Evolutionary conservation across 2,329 filamentous ascomycete genomes (phyloP).

Genomic region (Penicillium sp.): DNA sequence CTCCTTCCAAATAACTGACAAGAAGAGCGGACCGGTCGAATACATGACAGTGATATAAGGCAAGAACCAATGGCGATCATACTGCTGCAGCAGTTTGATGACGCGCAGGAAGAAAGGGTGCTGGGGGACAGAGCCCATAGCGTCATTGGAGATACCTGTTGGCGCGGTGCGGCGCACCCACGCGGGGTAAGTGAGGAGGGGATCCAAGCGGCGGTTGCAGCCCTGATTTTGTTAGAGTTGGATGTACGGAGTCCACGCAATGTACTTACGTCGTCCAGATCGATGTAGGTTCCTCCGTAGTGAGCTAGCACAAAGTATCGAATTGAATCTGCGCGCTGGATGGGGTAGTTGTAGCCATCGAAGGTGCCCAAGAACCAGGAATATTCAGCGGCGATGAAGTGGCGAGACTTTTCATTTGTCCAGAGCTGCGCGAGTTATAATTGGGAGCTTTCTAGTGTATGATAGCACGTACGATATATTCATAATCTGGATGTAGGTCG

Average conservation of each 20-base stretch:
- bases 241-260: too few relatives aligned
- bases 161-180: conserved; percentile 70
- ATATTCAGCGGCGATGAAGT: conserved; percentile 71
- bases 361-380: conserved; percentile 75
- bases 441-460: too few relatives aligned
- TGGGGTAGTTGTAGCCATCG: conserved; percentile 69
- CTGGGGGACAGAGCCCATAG: conserved; percentile 68
- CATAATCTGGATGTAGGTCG: conserved; percentile 66
- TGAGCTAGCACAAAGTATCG: conserved; percentile 75
- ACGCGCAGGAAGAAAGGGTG: conserved; percentile 73
- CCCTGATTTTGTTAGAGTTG: conserved; percentile 49
- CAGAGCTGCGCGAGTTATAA: conserved; percentile 57
- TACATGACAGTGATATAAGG: conserved; percentile 80
- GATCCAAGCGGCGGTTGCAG: conserved; percentile 66
- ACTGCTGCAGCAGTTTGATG: conserved; percentile 64
- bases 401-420: conserved; percentile 67
- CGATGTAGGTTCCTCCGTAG: conserved; percentile 78
- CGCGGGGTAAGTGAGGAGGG: conserved; percentile 65
- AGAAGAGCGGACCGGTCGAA: conserved; percentile 70
- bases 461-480: conserved; percentile 68
- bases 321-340: conserved; percentile 74
- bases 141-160: conserved; percentile 77
- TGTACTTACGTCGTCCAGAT: conserved; percentile 64
- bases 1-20: conserved; percentile 73
- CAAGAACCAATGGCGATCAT: conserved; percentile 66